phyloP scores from a whole-genome alignment of 768 basidiomycete species.

The Boletus eberwhitei region DNA sequence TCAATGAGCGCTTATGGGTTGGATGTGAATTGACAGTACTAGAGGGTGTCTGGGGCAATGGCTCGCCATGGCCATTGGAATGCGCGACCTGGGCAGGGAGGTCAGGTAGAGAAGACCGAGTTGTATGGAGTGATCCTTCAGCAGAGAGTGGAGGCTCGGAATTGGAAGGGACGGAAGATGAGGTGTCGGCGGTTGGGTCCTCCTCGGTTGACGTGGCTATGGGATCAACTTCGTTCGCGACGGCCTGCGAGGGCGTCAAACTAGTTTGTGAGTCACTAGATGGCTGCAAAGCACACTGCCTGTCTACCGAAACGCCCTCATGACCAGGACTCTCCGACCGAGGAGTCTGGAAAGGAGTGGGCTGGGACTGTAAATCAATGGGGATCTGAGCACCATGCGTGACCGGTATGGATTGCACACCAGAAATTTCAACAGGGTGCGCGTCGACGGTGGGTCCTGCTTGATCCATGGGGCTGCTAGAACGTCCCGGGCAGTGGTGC shows the following conservation, averaged over 20 bases:
- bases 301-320: neutral
- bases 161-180: constrained; percentile 10
- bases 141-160: neutral
- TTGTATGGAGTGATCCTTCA: constrained; percentile 4
- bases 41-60: constrained; percentile 20
- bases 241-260: neutral
- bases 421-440: neutral
- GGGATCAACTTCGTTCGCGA: constrained; percentile 1
- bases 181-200: neutral
- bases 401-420: constrained; percentile 6
- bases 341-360: constrained; percentile 2
- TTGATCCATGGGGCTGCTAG: constrained; percentile 17
- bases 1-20: constrained; percentile 55
- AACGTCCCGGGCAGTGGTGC: neutral
- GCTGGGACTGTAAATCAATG: constrained; percentile 3
- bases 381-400: constrained; percentile 5
- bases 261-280: neutral
- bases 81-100: constrained; percentile 3
- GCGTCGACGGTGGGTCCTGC: constrained; percentile 6
- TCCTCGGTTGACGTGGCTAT: neutral
- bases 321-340: neutral
- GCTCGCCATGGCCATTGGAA: constrained; percentile 15
- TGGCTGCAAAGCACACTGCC: neutral
- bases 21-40: constrained; percentile 15
- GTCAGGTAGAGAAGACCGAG: constrained; percentile 4